Conservation (phyloP, 208 protist genomes). For the Naegleria fowleri region DNA sequence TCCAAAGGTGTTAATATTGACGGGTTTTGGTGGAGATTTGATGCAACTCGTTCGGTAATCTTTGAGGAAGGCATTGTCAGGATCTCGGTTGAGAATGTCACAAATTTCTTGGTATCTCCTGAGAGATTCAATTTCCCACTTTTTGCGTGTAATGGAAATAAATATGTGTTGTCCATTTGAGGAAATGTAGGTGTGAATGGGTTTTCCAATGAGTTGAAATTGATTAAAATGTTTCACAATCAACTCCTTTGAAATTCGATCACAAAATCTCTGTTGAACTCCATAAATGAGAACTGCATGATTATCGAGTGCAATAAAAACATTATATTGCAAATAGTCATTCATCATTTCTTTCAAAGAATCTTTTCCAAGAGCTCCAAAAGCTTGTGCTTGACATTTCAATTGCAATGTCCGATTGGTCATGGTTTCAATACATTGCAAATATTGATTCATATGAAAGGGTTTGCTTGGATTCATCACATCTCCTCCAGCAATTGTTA, state of each 20-base stretch:
- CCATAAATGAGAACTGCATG: background rate
- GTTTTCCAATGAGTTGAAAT: background rate
- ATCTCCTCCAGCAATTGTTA: background rate
- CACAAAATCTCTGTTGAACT: background rate
- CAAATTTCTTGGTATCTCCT: background rate
- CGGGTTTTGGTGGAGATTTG: background rate
- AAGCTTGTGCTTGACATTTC: background rate
- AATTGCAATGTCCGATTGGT: background rate
- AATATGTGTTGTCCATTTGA: constrained; percentile 11
- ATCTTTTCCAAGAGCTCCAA: background rate
- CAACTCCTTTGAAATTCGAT: background rate
- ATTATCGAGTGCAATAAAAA: background rate
- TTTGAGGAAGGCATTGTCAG: background rate
- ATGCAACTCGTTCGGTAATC: background rate
- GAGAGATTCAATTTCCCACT: background rate
- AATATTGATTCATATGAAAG: background rate
- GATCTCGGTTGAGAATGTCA: background rate
- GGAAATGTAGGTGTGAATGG: background rate
- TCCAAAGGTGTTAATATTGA: background rate
- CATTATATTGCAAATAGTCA: background rate
- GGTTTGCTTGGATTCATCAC: background rate
- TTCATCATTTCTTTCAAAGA: background rate
- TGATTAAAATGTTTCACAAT: background rate
- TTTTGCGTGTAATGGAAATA: background rate
- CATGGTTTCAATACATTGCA: background rate